Percentiles rank a stretch among this genome's conserved stretches.
Conservation (phyloP, 768 basidiomycete genomes). For the Amanita pseudoporphyria region DNA sequence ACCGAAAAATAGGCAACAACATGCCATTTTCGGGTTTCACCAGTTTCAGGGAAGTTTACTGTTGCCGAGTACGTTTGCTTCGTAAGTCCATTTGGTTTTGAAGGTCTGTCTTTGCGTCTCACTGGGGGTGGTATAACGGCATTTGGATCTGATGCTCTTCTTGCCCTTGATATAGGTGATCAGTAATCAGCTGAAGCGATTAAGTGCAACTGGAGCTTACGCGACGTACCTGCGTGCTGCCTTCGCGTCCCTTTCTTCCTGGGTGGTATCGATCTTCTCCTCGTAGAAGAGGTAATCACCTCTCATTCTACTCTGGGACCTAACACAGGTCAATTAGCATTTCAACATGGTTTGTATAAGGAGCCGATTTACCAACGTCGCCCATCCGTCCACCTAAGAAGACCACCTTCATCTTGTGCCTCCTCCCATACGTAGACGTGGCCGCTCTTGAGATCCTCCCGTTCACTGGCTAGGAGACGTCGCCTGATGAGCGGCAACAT, state of each 20-base stretch:
- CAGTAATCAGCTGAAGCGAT: slow-evolving; percentile 5
- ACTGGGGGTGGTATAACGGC: slow-evolving; percentile 48
- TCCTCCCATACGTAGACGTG: slow-evolving; percentile 86
- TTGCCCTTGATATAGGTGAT: slow-evolving; percentile 29
- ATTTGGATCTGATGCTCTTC: slow-evolving; percentile 51
- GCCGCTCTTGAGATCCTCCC: slow-evolving; percentile 60
- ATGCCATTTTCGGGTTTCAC: slow-evolving; percentile 67
- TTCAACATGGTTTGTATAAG: not conserved
- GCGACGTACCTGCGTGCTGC: slow-evolving; percentile 58
- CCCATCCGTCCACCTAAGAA: slow-evolving; percentile 78
- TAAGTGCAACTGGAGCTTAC: slow-evolving; percentile 11
- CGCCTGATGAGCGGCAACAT: slow-evolving; percentile 64
- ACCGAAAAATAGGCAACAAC: slow-evolving; percentile 72
- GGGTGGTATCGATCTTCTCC: slow-evolving; percentile 73
- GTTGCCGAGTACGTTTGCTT: slow-evolving; percentile 81
- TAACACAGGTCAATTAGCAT: slow-evolving; percentile 16
- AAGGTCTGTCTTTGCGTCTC: slow-evolving; percentile 67
- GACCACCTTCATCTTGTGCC: slow-evolving; percentile 60
- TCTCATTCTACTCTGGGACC: slow-evolving; percentile 82
- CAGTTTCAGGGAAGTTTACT: slow-evolving; percentile 51
- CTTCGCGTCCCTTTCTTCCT: slow-evolving; percentile 71
- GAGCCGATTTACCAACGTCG: slow-evolving; percentile 48
- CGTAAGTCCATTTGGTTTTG: slow-evolving; percentile 73
- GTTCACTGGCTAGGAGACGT: slow-evolving; percentile 57
- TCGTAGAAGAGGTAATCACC: slow-evolving; percentile 80